Evolutionary conservation across 108 stramenopile genomes (phyloP).

Genomic region (Skeletonema menzelii): DNA sequence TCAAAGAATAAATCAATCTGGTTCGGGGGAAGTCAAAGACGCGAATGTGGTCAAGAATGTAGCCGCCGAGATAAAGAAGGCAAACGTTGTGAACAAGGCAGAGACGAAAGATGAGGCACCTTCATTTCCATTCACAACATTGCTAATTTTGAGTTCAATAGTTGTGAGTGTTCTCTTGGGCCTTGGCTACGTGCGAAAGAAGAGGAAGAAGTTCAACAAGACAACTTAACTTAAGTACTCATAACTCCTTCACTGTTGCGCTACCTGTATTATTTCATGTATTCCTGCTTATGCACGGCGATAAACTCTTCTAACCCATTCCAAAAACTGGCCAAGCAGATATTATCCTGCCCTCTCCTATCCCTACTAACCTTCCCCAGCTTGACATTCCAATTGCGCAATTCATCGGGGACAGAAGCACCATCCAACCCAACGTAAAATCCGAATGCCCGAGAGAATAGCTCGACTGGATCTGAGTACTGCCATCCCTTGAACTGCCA

Average conservation of each 20-base stretch:
- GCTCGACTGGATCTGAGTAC: conserved; percentile 78
- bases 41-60: neutral
- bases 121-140: neutral
- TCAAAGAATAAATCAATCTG: conserved; percentile 3
- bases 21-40: neutral
- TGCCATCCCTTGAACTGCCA: conserved; percentile 99
- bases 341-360: conserved; percentile 84
- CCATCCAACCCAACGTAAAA: conserved; percentile 85
- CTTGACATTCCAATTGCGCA: conserved; percentile 74
- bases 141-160: neutral
- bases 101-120: neutral
- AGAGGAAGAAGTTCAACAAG: conserved; percentile 13
- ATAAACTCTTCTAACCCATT: conserved; percentile 86
- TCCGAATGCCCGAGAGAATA: conserved; percentile 74
- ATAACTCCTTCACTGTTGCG: too few relatives aligned
- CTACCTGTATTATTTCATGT: conserved; percentile 1
- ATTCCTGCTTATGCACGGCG: conserved; percentile 79
- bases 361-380: conserved; percentile 65
- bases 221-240: neutral
- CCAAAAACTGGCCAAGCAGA: conserved; percentile 84
- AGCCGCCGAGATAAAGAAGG: neutral
- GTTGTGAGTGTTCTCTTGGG: neutral
- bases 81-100: conserved; percentile 5
- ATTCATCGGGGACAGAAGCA: conserved; percentile 60
- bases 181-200: conserved; percentile 4